Percentiles rank a stretch among this genome's conserved stretches.
These are phyloP conservation scores for Malus hybrid DNA, from an alignment of 331 rosid genomes.

Conservation along the genomic window DNA sequence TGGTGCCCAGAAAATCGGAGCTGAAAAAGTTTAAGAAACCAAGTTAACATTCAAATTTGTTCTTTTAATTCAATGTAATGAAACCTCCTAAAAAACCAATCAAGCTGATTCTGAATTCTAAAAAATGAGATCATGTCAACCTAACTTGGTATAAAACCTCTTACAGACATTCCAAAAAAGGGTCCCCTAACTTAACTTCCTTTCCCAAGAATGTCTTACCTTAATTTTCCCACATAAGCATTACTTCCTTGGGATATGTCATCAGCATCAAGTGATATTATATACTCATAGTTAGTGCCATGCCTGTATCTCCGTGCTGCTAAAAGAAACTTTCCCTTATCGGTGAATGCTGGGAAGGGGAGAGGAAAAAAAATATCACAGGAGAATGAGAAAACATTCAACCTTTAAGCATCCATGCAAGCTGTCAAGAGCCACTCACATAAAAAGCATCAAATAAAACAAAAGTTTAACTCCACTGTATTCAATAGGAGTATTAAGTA, in stretches of 20 bases:
- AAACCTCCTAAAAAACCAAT: background rate
- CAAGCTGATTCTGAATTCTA: background rate
- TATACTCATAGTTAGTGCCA: slow-evolving; percentile 78
- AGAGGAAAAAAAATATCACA: background rate
- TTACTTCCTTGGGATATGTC: slow-evolving; percentile 94
- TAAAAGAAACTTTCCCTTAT: slow-evolving; percentile 84
- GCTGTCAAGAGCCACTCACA: background rate
- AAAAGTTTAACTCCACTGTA: background rate
- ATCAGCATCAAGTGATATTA: slow-evolving; percentile 81
- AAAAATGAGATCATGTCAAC: background rate
- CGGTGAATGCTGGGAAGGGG: slow-evolving; percentile 68
- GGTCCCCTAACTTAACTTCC: background rate
- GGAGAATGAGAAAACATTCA: slow-evolving; percentile 4
- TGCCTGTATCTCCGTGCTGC: slow-evolving; percentile 87
- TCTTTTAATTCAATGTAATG: background rate
- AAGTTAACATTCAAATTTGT: background rate
- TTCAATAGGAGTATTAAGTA: background rate
- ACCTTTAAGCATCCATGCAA: background rate
- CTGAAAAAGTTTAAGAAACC: slow-evolving; percentile 32
- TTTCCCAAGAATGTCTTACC: slow-evolving; percentile 37
- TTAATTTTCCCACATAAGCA: slow-evolving; percentile 88
- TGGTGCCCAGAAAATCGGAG: slow-evolving; percentile 95
- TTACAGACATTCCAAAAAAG: background rate
- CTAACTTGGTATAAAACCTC: background rate
- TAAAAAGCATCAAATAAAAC: background rate